Evolutionary conservation across 2,329 filamentous ascomycete genomes (phyloP).

Genomic region (Sporothrix curviconia): DNA sequence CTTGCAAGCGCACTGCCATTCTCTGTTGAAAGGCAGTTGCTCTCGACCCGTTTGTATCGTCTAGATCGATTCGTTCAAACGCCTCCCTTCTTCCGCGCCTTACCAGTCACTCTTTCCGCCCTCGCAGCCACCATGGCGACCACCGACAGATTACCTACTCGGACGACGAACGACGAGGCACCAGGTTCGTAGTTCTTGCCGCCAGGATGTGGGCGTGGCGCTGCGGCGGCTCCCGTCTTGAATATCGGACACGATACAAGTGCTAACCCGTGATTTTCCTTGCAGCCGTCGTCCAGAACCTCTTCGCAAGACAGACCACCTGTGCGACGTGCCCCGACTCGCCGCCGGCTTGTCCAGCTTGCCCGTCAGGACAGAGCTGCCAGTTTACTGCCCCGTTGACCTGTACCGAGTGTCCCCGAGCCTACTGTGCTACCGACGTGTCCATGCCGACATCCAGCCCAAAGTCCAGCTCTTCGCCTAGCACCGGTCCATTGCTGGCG

Average conservation of each 20-base stretch:
- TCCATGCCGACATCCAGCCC: conserved; percentile 19
- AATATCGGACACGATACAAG: neutral
- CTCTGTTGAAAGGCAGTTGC: no score
- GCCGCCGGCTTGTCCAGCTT: conserved; percentile 40
- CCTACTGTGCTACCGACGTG: conserved; percentile 35
- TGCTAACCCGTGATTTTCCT: conserved; percentile 2
- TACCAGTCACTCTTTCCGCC: neutral
- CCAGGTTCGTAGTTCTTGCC: neutral
- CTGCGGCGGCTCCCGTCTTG: neutral
- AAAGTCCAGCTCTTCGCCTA: conserved; percentile 44
- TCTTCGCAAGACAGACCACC: conserved; percentile 35
- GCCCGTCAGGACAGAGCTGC: conserved; percentile 37
- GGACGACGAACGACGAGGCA: neutral
- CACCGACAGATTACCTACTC: neutral
- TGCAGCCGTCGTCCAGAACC: conserved; percentile 21
- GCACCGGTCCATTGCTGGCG: conserved; percentile 85
- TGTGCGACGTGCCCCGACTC: conserved; percentile 42
- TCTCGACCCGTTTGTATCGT: no score
- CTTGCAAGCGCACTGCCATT: no score
- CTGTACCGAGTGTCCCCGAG: conserved; percentile 42
- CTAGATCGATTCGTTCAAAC: no score
- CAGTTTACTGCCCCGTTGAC: conserved; percentile 38
- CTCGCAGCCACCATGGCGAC: neutral
- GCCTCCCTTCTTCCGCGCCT: neutral
- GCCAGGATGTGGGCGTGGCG: neutral